Evolutionary conservation across 768 basidiomycete genomes (phyloP), one percentile per base, ranked within the genome.

Genomic region (Thelephora ganbajun): DNA sequence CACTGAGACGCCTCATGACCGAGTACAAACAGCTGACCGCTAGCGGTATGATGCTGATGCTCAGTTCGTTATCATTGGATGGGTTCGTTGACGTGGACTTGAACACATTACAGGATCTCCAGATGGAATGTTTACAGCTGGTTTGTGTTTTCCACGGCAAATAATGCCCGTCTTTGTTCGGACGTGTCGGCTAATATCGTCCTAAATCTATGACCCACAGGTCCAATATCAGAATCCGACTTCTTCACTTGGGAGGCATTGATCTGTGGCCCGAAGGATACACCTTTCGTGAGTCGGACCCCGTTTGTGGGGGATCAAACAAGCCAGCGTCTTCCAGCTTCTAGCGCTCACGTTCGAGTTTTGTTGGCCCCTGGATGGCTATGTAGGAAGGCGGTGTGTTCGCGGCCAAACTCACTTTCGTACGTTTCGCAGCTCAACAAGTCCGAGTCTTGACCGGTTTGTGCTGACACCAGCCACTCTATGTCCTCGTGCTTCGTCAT

Each of bases 221-320:
- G 91, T 1, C 91, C 91, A 35, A 71, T 93, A 54, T 81, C 86
- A 47, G 91, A 96, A 65, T 79, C 83, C 48, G 90, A 96, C 64
- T 89, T 97, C 70, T 90, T 96, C 64, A 84, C 81, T 48, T 94
- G 92, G 92, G 92, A 96, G 65, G 91, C 92, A 6, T 71, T 97
- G 55, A 91, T 97, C 46, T 82, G 77, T 59, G 92, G 92, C 2
- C 92, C 92, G 18, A 87, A 92, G 59, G 92, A 90, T 52, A 97
- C 92, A 33, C 92, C 92, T 1, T 96, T 92, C 57, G 88, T 91
- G 63, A 62, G 81, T 69, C 26, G 26, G 26, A 30, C 26, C 26
- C 26, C 26, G 26, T 30, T 4, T 9, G 26, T 30, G 26, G 26
- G 26, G 26, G 26, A 30, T 30, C 26, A 30, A 30, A 30, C 26